Evolutionary conservation across 2,329 filamentous ascomycete species (phyloP), one percentile per base, ranked within the genome.

Genomic region (Fusarium sp.): DNA sequence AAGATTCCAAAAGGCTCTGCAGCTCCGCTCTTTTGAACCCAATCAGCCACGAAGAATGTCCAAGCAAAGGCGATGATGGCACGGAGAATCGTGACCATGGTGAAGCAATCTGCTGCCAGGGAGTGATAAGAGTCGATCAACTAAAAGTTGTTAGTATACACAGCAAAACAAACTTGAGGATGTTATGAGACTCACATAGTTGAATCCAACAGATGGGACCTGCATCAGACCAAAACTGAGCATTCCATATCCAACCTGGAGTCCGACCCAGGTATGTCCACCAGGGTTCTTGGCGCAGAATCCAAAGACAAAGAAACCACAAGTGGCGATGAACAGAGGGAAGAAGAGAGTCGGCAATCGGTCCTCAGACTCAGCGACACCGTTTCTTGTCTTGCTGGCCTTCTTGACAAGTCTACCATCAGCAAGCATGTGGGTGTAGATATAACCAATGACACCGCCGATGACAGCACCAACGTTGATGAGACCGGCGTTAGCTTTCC

Each of bases 41-140:
- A 89, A 8, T 83, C 79, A 6, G 82, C 82, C 0, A 86, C 84
- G 49, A 89, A 88, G 61, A 88, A 88, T 0, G 86, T 87, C 86
- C 87, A 89, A 0, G 86, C 83, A 71, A 89, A 89, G 2, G 84
- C 82, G 13, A 90, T 83, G 9, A 88, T 77, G 16, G 86, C 82
- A 6, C 87, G 82, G 21, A 86, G 77, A 37, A 84, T 84, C 3
- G 86, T 88, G 1, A 89, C 84, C 57, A 86, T 85, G 18, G 87
- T 86, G 71, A 89, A 88, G 73, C 87, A 88, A 70, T 89, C 87
- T 3, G 83, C 84, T 0, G 85, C 84, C 2, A 87, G 71, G 3
- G 81, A 77, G 2, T 80, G 78, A 70, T 89, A 89, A 0, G 85
- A 81, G 42, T 89, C 87, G 40, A 89, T 87, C 7, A 89, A 73